phyloP scores from a whole-genome alignment of 192 early-diverging fungal species.

The Hyaloraphidium curvatum region DNA sequence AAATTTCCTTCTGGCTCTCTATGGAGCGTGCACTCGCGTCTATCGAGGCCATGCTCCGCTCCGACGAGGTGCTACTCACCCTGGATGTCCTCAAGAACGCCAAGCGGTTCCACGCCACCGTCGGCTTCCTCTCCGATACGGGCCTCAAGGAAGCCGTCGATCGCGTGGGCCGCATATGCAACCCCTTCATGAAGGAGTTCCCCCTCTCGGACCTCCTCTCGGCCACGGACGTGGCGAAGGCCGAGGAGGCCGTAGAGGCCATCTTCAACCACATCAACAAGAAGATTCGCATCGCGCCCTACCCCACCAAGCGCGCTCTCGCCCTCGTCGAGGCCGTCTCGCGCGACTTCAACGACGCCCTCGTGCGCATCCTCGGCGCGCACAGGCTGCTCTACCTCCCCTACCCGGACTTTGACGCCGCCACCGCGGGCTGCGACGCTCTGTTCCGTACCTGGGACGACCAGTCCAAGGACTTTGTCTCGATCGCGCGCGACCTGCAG shows the following conservation, averaged over 20 bases:
- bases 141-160: constrained; percentile 90
- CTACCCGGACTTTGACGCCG: constrained; percentile 76
- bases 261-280: constrained; percentile 96
- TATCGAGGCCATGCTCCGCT: constrained; percentile 88
- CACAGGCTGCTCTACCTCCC: constrained; percentile 86
- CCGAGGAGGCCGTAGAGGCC: constrained; percentile 47
- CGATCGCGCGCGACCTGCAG: constrained; percentile 83
- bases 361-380: constrained; percentile 68
- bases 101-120: constrained; percentile 96
- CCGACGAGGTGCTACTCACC: constrained; percentile 71
- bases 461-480: constrained; percentile 84
- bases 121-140: constrained; percentile 93
- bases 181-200: constrained; percentile 97
- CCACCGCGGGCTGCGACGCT: constrained; percentile 60
- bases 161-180: constrained; percentile 80
- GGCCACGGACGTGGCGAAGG: constrained; percentile 74
- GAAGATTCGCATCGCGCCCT: constrained; percentile 87
- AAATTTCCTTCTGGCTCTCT: constrained; percentile 98
- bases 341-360: constrained; percentile 80
- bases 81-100: constrained; percentile 88
- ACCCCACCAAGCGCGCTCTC: constrained; percentile 76
- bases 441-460: constrained; percentile 91
- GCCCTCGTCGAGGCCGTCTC: constrained; percentile 89
- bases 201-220: constrained; percentile 91
- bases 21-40: constrained; percentile 86